Evolutionary conservation across 2,329 filamentous ascomycete genomes (phyloP), one percentile per base, ranked within the genome.

Genomic region (Ceratocystis cubensis): DNA sequence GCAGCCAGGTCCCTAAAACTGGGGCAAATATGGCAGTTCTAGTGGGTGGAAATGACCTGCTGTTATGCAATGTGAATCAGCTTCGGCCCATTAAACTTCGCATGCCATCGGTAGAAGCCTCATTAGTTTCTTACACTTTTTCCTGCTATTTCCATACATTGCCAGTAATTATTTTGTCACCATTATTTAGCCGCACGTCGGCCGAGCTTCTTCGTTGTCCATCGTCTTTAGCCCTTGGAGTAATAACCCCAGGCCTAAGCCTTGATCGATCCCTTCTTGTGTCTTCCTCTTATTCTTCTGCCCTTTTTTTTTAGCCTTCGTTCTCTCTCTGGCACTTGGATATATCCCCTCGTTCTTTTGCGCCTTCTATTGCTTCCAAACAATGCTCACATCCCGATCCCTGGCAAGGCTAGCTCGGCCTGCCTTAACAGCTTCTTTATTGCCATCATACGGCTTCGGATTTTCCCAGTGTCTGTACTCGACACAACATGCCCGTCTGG

Each of bases 331-430:
- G n/a, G 5, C 37, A 37, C 20, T 33, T 7, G 25, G 7, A 7
- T 50, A 22, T 63, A 1, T 15, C n/a, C 1, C 6, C n/a, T 10
- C 33, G 46, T n/a, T 50, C 3, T 30, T 33, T 17, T 50, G 6
- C 20, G 22, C 22, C 17, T 13, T 17, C 25, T 59, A 22, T 4
- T 25, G 48, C 20, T 25, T 2, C 13, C 25, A 3, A 65, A 44
- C 37, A 44, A 65, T 65, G 64, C 22, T 65, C 20, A n/a, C 64
- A 30, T 59, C 50, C 8, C 64, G 64, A 44, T 46, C 64, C 41
- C 15, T 65, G 44, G n/a, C 22, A 46, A 45, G 64, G 64, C 53
- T 65, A 65, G 50, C 53, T 17, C 59, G 65, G 15, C 65, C 45
- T 33, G 41, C 45, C 17, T 50, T 22, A 22, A 45, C 44, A 63